phyloP scores from a whole-genome alignment of 2,329 filamentous ascomycete species.

The Pestalotiopsis fici region DNA sequence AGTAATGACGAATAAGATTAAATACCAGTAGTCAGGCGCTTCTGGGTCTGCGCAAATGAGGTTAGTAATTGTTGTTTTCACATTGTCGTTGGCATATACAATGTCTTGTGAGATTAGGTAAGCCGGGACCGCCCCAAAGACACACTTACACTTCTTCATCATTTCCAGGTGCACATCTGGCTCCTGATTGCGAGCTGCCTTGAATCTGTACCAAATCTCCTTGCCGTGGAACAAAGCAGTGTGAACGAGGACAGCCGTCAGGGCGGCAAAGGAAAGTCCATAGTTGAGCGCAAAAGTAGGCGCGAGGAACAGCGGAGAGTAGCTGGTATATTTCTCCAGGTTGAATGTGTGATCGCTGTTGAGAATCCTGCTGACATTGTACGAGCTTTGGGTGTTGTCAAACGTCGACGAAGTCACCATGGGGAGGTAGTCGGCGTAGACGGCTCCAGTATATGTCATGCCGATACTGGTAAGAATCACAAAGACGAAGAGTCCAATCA shows the following conservation, averaged over 20 bases:
- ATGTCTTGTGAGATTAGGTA: too few relatives aligned
- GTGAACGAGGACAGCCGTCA: constrained; percentile 45
- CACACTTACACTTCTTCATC: constrained; percentile 58
- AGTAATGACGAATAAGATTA: constrained; percentile 41
- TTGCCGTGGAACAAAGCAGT: constrained; percentile 39
- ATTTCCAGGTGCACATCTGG: constrained; percentile 51
- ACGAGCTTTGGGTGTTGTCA: constrained; percentile 55
- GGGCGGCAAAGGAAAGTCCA: constrained; percentile 54
- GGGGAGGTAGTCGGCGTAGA: constrained; percentile 54
- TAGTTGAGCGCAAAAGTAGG: constrained; percentile 47
- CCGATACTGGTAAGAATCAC: constrained; percentile 45
- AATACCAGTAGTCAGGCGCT: constrained; percentile 59
- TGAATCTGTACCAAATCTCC: constrained; percentile 45
- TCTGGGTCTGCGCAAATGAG: too few relatives aligned
- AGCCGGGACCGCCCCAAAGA: too few relatives aligned
- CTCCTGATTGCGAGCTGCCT: constrained; percentile 46
- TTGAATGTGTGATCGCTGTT: constrained; percentile 49
- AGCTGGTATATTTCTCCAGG: constrained; percentile 49
- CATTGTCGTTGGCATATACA: too few relatives aligned
- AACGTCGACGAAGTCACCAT: constrained; percentile 55
- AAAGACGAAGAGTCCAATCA: constrained; percentile 41
- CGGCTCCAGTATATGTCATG: constrained; percentile 45
- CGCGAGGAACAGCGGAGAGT: constrained; percentile 56
- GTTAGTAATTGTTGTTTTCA: too few relatives aligned
- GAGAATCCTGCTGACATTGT: constrained; percentile 54